Evolutionary conservation across 2,329 filamentous ascomycete genomes (phyloP).

Genomic region (Fusarium ramigenum): DNA sequence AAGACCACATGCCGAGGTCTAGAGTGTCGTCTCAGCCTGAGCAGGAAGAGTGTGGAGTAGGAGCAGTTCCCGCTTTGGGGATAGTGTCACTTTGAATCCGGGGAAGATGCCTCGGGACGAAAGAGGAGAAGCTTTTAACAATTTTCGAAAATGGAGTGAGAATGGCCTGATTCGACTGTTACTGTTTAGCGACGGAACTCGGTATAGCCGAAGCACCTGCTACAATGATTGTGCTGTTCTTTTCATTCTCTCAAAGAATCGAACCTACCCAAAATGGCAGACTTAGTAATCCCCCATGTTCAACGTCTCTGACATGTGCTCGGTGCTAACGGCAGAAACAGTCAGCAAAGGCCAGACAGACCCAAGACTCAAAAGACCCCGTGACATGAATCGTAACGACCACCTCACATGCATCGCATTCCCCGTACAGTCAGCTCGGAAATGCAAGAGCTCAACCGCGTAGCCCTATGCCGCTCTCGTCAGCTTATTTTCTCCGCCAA

Average conservation of each 20-base stretch:
- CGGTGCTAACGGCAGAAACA: background rate
- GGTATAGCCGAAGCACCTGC: conserved; percentile 1
- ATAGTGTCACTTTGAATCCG: conserved; percentile 36
- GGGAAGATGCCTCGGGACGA: conserved; percentile 43
- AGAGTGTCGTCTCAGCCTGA: conserved; percentile 19
- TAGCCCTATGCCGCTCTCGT: background rate
- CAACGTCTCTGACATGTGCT: conserved; percentile 30
- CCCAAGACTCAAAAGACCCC: conserved; percentile 6
- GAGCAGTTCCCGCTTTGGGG: conserved; percentile 7
- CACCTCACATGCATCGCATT: background rate
- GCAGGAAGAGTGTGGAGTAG: conserved; percentile 19
- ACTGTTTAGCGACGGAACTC: background rate
- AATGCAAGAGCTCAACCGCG: background rate
- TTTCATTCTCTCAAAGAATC: background rate
- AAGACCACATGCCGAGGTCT: conserved; percentile 40
- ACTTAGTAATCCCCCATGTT: background rate
- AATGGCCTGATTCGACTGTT: background rate
- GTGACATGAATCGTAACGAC: conserved; percentile 26
- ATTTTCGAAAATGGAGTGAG: background rate
- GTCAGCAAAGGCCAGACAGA: conserved; percentile 8
- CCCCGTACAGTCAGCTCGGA: background rate
- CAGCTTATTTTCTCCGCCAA: background rate
- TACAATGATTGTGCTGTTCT: background rate
- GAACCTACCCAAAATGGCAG: background rate
- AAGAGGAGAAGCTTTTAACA: conserved; percentile 13